phyloP scores from a whole-genome alignment of 345 rosid species.

The Citrus maxima region DNA sequence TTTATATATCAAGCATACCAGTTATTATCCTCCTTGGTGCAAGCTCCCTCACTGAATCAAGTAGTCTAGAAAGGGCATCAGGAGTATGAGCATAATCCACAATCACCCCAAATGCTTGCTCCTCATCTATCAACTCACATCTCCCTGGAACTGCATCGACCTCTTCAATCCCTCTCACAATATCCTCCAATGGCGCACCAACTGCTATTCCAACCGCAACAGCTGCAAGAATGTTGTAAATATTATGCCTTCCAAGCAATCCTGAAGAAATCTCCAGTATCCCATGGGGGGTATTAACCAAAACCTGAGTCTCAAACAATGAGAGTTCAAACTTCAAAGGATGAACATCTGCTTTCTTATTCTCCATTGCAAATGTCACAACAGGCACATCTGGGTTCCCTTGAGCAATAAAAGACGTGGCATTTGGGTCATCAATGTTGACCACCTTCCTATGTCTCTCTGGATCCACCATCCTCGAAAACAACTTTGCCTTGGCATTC shows the following conservation, averaged over 20 bases:
- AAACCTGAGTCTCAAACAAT: constrained; percentile 84
- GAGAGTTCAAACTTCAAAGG: constrained; percentile 87
- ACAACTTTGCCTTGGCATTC: constrained; percentile 79
- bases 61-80: constrained; percentile 76
- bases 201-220: constrained; percentile 95
- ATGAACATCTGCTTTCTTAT: constrained; percentile 82
- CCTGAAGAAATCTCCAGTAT: constrained; percentile 91
- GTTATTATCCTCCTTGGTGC: constrained; percentile 79
- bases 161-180: constrained; percentile 94
- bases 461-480: constrained; percentile 84
- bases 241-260: constrained; percentile 78
- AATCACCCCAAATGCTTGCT: constrained; percentile 90
- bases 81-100: constrained; percentile 87
- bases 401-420: constrained; percentile 60
- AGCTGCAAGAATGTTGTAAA: constrained; percentile 88
- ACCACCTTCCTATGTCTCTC: constrained; percentile 91
- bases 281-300: constrained; percentile 87
- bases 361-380: constrained; percentile 85
- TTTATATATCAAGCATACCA: constrained; percentile 42
- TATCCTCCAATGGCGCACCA: constrained; percentile 90
- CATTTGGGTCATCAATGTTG: constrained; percentile 82
- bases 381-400: constrained; percentile 81
- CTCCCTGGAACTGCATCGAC: constrained; percentile 94
- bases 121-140: constrained; percentile 91
- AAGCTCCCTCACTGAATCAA: constrained; percentile 89